Conservation (phyloP, 2,329 filamentous ascomycete genomes). For the Celoporthe dispersa region DNA sequence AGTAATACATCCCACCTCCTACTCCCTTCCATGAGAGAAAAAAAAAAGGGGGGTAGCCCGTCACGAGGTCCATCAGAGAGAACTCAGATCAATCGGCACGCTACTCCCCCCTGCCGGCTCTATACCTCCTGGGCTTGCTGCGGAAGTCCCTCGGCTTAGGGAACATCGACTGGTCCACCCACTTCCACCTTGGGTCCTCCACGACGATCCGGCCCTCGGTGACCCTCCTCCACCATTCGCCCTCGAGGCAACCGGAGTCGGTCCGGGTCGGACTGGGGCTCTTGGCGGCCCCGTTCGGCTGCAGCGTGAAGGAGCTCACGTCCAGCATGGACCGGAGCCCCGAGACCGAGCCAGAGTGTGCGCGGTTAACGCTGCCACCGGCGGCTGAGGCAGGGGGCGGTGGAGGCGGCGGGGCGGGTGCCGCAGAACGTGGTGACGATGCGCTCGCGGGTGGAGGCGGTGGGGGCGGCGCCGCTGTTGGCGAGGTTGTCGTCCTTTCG, state of each 20-base stretch:
- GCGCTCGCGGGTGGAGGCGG: slow-evolving; percentile 43
- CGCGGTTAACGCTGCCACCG: slow-evolving; percentile 35
- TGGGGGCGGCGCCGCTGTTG: slow-evolving; percentile 40
- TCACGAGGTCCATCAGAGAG: slow-evolving; percentile 44
- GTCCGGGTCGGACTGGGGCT: slow-evolving; percentile 51
- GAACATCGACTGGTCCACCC: slow-evolving; percentile 79
- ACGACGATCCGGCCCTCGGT: slow-evolving; percentile 57
- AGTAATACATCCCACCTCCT: background rate
- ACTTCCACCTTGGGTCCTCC: slow-evolving; percentile 83
- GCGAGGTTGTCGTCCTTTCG: slow-evolving; percentile 31
- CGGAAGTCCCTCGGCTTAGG: slow-evolving; percentile 84
- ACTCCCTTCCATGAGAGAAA: background rate
- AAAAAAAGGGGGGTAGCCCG: background rate
- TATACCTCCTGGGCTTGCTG: slow-evolving; percentile 77
- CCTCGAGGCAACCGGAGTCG: slow-evolving; percentile 39
- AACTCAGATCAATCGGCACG: slow-evolving; percentile 83
- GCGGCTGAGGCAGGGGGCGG: slow-evolving; percentile 37
- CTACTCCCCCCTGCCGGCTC: slow-evolving; percentile 91
- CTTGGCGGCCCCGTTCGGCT: slow-evolving; percentile 60
- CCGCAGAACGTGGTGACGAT: slow-evolving; percentile 41
- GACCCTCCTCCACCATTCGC: slow-evolving; percentile 33
- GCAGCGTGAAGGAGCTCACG: slow-evolving; percentile 75
- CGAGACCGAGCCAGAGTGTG: slow-evolving; percentile 45
- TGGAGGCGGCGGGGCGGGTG: slow-evolving; percentile 43
- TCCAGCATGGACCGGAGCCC: slow-evolving; percentile 70